Evolutionary conservation across 805 yeast genomes (phyloP), one percentile per base, ranked within the genome.

Genomic region (Saccharomycopsis capsularis): DNA sequence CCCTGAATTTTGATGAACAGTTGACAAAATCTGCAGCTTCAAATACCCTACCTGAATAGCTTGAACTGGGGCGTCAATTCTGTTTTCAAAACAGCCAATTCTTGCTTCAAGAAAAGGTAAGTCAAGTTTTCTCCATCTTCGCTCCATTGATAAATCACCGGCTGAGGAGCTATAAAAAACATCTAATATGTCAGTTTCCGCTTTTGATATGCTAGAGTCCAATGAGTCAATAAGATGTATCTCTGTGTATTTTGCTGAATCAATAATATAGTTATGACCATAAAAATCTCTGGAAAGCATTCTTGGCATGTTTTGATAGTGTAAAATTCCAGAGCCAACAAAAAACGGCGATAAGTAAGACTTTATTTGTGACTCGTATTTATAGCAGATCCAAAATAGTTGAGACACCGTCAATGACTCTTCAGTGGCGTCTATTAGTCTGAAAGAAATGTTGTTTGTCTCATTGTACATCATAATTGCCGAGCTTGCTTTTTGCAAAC

Each of bases 401-500:
- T 25, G 11, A 4, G 35, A 15, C 15, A 37, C 27, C 18, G 18
- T 23, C 15, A 36, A 15, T 4, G 42, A 22, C 36, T 44, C 48
- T 21, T 18, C 15, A 25, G 21, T 25, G 9, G 37, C 19, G 18
- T 25, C 23, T 3, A 36, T 4, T 5, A 44, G n/a, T 13, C 30
- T 29, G 19, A 37, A 44, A 15, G n/a, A 16, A 6, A 39, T 18
- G 27, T 38, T 37, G 27, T 18, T 36, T 18, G 37, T 36, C 15
- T 48, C 45, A n/a, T 40, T 13, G 21, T 40, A 48, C 7, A 32
- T 29, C 13, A 44, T n/a, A 7, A 48, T 3, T 35, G n/a, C 21
- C 4, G 13, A 40, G 23, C 46, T n/a, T 4, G 52, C 48, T 25
- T 32, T 29, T 23, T 48, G 44, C n/a, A 48, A 22, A 16, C 23